Conservation (phyloP, 2,329 filamentous ascomycete species). For the Aspergillus pseudoglaucus region DNA sequence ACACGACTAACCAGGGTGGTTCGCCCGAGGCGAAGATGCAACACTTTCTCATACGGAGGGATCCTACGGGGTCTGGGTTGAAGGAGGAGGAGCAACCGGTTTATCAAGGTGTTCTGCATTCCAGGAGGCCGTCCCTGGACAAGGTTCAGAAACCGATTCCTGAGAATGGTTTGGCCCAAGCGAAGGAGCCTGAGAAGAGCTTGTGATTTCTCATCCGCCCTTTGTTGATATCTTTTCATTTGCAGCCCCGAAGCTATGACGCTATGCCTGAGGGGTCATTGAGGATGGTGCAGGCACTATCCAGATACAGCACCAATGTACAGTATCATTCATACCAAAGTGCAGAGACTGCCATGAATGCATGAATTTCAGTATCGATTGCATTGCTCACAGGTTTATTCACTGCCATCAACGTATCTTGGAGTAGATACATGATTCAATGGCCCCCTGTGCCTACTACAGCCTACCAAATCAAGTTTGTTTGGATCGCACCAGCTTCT, state of each 20-base stretch:
- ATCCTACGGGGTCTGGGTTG: slow-evolving; percentile 47
- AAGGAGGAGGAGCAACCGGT: slow-evolving; percentile 38
- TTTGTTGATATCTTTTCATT: background rate
- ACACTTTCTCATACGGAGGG: slow-evolving; percentile 68
- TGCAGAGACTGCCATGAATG: background rate
- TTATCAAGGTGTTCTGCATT: slow-evolving; percentile 31
- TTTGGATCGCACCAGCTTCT: too few species aligned
- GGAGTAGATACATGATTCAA: background rate
- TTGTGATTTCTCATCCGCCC: background rate
- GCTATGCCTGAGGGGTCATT: background rate
- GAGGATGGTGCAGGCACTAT: background rate
- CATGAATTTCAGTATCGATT: background rate
- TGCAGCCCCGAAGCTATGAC: background rate
- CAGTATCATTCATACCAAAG: background rate
- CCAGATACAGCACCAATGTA: background rate
- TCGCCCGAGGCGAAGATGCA: slow-evolving; percentile 61
- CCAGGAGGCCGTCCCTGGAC: slow-evolving; percentile 1
- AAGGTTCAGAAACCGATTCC: background rate
- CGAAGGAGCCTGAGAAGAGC: background rate
- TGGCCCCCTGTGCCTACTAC: too few species aligned
- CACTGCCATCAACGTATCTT: background rate
- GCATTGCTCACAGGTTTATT: too few species aligned
- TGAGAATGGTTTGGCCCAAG: background rate
- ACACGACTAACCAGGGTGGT: slow-evolving; percentile 42
- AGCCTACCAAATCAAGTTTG: too few species aligned